These are phyloP conservation scores for Falciphora oryzae DNA, from an alignment of 2,329 filamentous ascomycete species.

Conservation along the genomic window DNA sequence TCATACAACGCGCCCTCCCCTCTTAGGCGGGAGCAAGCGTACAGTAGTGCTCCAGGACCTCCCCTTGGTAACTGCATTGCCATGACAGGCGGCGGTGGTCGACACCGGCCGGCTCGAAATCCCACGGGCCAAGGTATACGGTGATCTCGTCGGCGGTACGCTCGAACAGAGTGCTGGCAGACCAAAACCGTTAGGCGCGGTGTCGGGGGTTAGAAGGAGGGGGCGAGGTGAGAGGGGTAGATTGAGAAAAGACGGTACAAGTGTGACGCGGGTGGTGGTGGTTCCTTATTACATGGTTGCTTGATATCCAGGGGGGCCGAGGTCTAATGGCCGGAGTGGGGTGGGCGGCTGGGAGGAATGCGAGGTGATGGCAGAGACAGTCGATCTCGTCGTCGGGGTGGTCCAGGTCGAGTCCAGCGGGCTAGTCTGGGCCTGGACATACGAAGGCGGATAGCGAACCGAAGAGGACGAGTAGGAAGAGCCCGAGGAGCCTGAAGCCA, in stretches of 20 bases:
- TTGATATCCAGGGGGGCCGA: slow-evolving; percentile 47
- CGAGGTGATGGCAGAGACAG: slow-evolving; percentile 35
- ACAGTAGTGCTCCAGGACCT: slow-evolving; percentile 47
- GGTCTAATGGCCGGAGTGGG: slow-evolving; percentile 39
- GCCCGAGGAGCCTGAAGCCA: slow-evolving; percentile 35
- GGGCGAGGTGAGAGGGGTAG: neutral
- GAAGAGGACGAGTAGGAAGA: slow-evolving; percentile 44
- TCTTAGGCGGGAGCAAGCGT: slow-evolving; percentile 18
- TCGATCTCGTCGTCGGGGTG: slow-evolving; percentile 32
- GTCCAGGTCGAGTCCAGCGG: slow-evolving; percentile 41
- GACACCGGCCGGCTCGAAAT: slow-evolving; percentile 35
- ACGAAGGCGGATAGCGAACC: slow-evolving; percentile 34
- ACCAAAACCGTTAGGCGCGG: neutral
- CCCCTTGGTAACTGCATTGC: slow-evolving; percentile 47
- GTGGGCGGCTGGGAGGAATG: slow-evolving; percentile 33
- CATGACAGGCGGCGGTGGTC: slow-evolving; percentile 44
- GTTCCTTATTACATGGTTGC: slow-evolving; percentile 42
- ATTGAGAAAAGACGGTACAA: neutral
- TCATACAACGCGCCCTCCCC: neutral
- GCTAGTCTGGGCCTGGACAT: slow-evolving; percentile 36
- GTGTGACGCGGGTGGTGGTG: neutral
- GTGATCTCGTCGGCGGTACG: slow-evolving; percentile 42
- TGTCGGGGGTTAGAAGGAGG: slow-evolving; percentile 9
- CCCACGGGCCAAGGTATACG: slow-evolving; percentile 48
- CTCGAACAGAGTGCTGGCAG: slow-evolving; percentile 41